Base-by-base conservation (phyloP, 805 yeast species). In the Hanseniaspora lachancei region DNA sequence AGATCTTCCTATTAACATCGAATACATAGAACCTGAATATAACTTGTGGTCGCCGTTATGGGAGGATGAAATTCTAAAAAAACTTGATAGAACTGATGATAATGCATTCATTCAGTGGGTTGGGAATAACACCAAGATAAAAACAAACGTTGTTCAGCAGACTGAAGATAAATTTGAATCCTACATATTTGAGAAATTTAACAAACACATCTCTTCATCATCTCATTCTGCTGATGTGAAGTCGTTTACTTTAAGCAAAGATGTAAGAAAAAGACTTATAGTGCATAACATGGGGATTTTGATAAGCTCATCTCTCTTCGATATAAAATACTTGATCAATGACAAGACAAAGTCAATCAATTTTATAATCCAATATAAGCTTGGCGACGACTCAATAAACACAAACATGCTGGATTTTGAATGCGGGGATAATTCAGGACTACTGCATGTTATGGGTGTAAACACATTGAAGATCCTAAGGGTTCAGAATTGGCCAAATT, bases 271-370 rank as follows among this genome's bases (percentile, higher is more conserved):
- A 21, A 53, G 56, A 46, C 15, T 53, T 9, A n/a, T 53, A 4
- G n/a, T 32, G 16, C 41, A 42, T 32, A 49, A 53, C 47, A 36
- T 46, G 29, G 56, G 56, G 20, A 43, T 53, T 15, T 24, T 53
- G 12, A 23, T 16, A 13, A 40, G 34, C 21, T 35, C 29, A 16
- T 12, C 13, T 4, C 29, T 39, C 18, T 53, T 20, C 32, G 42
- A 44, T 10, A 27, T 53, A 23, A 53, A 53, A 9, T 53, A 53
- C 12, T 24, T 39, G 13, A 24, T 49, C 15, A 49, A 27, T 39
- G 40, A 49, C 3, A 24, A 18, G 21, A 12, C 20, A 20, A 46
- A 29, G 10, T 20, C 38, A 2, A 20, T 46, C 18, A 15, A 5
- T 5, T 46, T 46, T 21, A 34, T 46, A 12, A 10, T 46, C 6